These are phyloP conservation scores for Oryza glumipatula DNA, from an alignment of 176 grass and related monocot genomes.

Conservation along the genomic window DNA sequence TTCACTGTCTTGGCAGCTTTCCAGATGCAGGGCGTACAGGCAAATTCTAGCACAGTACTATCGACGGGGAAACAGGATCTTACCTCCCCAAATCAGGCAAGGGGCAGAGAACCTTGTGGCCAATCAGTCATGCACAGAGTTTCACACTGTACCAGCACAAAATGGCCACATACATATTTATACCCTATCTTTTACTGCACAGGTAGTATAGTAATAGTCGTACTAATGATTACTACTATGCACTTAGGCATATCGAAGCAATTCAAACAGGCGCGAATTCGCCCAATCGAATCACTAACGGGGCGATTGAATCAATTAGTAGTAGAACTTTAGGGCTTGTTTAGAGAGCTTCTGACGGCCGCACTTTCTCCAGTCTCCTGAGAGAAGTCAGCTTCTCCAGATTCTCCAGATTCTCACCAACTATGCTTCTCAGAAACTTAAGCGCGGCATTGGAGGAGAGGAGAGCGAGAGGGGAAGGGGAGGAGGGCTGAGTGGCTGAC, in stretches of 20 bases:
- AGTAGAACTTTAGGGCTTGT: no score
- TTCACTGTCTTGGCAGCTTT: background rate
- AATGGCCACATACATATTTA: background rate
- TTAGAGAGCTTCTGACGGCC: no score
- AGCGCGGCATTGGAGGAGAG: background rate
- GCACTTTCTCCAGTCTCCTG: no score
- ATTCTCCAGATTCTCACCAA: no score
- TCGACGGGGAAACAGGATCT: slow-evolving; percentile 3
- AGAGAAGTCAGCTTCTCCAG: no score
- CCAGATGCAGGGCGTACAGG: background rate
- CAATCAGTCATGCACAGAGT: slow-evolving; percentile 12
- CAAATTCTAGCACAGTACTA: background rate
- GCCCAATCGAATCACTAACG: background rate
- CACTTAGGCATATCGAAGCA: background rate
- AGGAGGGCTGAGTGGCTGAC: slow-evolving; percentile 9
- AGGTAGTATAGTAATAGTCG: background rate
- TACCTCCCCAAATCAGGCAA: background rate
- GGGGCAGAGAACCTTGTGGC: background rate
- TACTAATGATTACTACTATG: background rate
- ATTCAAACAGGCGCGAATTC: background rate
- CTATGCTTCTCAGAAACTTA: no score
- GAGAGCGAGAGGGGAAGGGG: no score
- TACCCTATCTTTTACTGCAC: background rate
- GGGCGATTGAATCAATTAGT: background rate
- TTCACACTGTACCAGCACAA: background rate